Percentiles rank a stretch among this genome's conserved stretches.
Conservation (phyloP, 129 eudicot species). For the Gnaphalium uliginosum region DNA sequence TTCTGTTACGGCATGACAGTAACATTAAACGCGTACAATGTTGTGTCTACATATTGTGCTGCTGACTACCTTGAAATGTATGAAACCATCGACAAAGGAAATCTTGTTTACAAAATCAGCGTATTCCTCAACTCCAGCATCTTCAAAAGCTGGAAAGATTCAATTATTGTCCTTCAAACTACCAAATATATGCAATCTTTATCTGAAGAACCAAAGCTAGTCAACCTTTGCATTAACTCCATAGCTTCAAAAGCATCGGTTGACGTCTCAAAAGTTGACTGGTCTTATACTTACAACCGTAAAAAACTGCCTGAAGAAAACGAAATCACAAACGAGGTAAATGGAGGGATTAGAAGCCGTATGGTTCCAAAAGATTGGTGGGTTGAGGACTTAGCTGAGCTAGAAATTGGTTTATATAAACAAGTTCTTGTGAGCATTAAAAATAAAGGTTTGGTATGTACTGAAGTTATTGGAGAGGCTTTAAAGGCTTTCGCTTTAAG, state of each 20-base stretch:
- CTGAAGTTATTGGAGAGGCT: constrained; percentile 92
- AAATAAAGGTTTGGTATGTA: constrained; percentile 51
- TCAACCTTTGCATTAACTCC: constrained; percentile 70
- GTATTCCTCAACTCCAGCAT: constrained; percentile 79
- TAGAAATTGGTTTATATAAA: constrained; percentile 66
- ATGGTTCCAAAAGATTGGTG: constrained; percentile 95
- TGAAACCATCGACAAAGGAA: constrained; percentile 86
- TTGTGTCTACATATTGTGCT: constrained; percentile 73
- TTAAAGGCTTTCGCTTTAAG: constrained; percentile 71
- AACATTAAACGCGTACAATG: constrained; percentile 87
- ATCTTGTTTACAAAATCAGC: constrained; percentile 79
- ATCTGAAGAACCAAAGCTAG: constrained; percentile 75
- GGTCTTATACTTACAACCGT: constrained; percentile 90
- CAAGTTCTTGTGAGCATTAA: constrained; percentile 62
- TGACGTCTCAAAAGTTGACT: constrained; percentile 76
- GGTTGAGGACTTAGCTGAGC: constrained; percentile 95
- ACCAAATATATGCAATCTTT: constrained; percentile 55
- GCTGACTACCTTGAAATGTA: constrained; percentile 94
- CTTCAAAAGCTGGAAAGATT: constrained; percentile 96
- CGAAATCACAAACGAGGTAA: constrained; percentile 45
- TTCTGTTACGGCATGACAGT: constrained; percentile 96
- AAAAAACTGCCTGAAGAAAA: constrained; percentile 70
- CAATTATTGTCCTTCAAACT: constrained; percentile 81
- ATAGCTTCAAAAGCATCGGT: constrained; percentile 77
- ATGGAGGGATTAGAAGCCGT: constrained; percentile 59